Evolutionary conservation across 768 basidiomycete species (phyloP), one percentile per base, ranked within the genome.

Genomic region (Boletus reticulatus): DNA sequence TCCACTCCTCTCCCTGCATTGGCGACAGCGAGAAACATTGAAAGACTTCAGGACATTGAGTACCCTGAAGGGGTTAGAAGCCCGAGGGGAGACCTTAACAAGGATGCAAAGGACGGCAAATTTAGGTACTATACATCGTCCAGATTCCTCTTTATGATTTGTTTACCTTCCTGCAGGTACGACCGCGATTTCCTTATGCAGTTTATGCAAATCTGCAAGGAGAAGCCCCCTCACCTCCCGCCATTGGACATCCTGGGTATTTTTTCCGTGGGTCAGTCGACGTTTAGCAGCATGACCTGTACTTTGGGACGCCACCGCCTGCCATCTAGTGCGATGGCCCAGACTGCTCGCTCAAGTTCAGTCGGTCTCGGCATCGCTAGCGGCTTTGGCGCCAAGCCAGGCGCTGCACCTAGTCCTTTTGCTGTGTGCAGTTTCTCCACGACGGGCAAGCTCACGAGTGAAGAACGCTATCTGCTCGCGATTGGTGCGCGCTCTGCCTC

Each of bases 141-240:
- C 2, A 0, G 16, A 9, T 6, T 32, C 8, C 48, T 48, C 5
- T 32, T 43, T 43, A 45, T 19, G 6, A 10, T 52, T 52, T 63
- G 16, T 41, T 67, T 43, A 59, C 17, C 19, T 49, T 50, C n/a
- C 22, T 53, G 24, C 22, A 93, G 96, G 66, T 99, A 99, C 70
- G 94, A 98, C 71, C 93, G 95, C 36, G 93, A 95, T 19, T 99
- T 99, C 84, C 81, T 99, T 24, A 74, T 99, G 56, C 96, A 99
- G 69, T 99, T 99, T 77, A 94, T 97, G 91, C 74, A 76, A 22
- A 75, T 96, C 57, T 99, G 97, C 80, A 91, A 85, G 72, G 96
- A 98, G 76, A 95, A 94, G 73, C 96, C 97, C 4, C 93, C 92
- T 51, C 80, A 82, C 52, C 85, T 98, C 27, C 93, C 94, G 39